Evolutionary conservation across 371 early-diverging fungal species (phyloP).

Genomic region (Lichtheimia corymbifera): DNA sequence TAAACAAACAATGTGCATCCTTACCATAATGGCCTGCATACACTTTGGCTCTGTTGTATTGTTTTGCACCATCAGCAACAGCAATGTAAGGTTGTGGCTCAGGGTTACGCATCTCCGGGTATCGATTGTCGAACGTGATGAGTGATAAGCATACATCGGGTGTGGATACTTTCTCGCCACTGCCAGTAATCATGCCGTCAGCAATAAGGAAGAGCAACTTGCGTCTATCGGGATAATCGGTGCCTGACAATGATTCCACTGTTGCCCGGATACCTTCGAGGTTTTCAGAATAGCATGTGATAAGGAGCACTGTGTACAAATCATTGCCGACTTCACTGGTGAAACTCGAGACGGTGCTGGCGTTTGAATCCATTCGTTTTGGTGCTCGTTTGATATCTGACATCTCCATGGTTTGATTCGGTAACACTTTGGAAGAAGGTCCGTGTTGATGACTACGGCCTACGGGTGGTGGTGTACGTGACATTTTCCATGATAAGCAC

Average conservation of each 20-base stretch:
- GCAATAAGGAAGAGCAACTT: conserved; percentile 91
- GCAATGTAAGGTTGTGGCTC: conserved; percentile 80
- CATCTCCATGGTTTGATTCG: conserved; percentile 29
- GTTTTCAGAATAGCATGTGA: conserved; percentile 93
- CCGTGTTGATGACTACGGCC: conserved; percentile 6
- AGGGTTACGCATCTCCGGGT: conserved; percentile 55
- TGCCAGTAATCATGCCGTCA: conserved; percentile 86
- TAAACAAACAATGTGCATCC: not conserved
- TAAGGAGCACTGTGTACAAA: conserved; percentile 62
- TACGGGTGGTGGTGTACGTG: conserved; percentile 39
- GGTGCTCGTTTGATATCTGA: conserved; percentile 23
- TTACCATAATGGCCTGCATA: conserved; percentile 86
- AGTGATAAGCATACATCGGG: conserved; percentile 74
- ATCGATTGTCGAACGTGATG: conserved; percentile 50
- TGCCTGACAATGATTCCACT: conserved; percentile 86
- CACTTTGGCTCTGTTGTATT: conserved; percentile 87
- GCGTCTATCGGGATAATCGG: conserved; percentile 85
- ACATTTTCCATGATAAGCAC: conserved; percentile 74
- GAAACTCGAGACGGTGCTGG: conserved; percentile 7
- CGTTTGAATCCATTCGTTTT: conserved; percentile 18
- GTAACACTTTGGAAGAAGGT: not conserved
- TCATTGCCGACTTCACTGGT: conserved; percentile 42
- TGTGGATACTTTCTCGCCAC: conserved; percentile 75
- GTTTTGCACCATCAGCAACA: conserved; percentile 82
- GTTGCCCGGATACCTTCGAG: conserved; percentile 85